Evolutionary conservation across 306 rosid species (phyloP).

Genomic region (Quercus bicolor): DNA sequence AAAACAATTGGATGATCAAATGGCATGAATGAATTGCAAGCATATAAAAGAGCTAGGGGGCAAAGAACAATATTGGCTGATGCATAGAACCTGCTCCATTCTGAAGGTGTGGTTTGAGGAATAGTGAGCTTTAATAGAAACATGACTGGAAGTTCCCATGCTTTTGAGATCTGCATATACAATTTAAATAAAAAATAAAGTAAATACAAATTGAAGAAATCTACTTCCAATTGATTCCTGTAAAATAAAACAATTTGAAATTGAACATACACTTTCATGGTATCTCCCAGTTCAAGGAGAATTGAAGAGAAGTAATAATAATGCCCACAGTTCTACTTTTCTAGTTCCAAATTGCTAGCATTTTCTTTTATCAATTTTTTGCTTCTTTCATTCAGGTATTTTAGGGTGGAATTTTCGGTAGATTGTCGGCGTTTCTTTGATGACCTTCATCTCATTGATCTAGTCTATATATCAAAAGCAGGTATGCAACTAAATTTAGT

Average conservation of each 20-base stretch:
- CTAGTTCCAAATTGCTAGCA: neutral
- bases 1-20: constrained; percentile 63
- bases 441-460: too few species aligned
- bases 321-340: neutral
- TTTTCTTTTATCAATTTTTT: neutral
- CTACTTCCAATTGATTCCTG: neutral
- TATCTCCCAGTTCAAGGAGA: neutral
- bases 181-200: constrained; percentile 19
- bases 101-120: constrained; percentile 70
- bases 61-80: constrained; percentile 87
- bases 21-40: constrained; percentile 71
- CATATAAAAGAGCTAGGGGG: constrained; percentile 69
- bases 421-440: neutral
- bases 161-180: constrained; percentile 52
- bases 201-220: constrained; percentile 6
- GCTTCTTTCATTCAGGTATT: neutral
- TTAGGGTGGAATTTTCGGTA: neutral
- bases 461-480: neutral
- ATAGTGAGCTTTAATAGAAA: constrained; percentile 74
- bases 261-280: neutral
- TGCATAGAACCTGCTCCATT: constrained; percentile 79
- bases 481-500: neutral
- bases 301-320: neutral
- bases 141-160: constrained; percentile 67
- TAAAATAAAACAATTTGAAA: neutral